Evolutionary conservation across 1,284 basidiomycete genomes (phyloP).

Genomic region (Puccinia brachypodii): DNA sequence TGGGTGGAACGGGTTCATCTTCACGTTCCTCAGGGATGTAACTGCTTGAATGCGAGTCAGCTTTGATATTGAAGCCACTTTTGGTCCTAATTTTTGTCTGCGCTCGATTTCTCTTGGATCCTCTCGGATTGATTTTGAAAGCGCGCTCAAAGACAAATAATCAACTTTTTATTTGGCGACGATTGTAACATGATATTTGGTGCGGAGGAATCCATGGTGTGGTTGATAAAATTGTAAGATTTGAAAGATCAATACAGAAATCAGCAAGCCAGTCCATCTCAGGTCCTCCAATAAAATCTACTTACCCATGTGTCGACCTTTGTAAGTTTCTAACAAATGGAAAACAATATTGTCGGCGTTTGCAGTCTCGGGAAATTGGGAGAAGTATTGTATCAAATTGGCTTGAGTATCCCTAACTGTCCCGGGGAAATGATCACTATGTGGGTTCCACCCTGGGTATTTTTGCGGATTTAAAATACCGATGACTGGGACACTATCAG

Average conservation of each 20-base stretch:
- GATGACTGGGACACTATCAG: neutral
- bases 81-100: neutral
- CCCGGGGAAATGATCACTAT: neutral
- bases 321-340: neutral
- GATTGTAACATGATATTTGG: neutral
- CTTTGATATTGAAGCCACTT: neutral
- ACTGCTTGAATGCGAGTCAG: neutral
- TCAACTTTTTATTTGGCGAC: neutral
- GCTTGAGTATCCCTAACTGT: neutral
- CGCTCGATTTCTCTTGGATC: neutral
- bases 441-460: neutral
- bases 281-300: neutral
- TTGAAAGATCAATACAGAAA: neutral
- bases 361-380: neutral
- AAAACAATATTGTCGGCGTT: neutral
- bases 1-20: no score
- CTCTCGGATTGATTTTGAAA: neutral
- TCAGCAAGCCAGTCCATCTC: neutral
- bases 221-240: no score
- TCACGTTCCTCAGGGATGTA: neutral
- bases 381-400: neutral
- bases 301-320: neutral
- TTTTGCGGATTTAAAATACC: neutral
- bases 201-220: no score
- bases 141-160: neutral